Conservation (phyloP, 2,329 filamentous ascomycete genomes). For the Sodiomyces alkalinus region DNA sequence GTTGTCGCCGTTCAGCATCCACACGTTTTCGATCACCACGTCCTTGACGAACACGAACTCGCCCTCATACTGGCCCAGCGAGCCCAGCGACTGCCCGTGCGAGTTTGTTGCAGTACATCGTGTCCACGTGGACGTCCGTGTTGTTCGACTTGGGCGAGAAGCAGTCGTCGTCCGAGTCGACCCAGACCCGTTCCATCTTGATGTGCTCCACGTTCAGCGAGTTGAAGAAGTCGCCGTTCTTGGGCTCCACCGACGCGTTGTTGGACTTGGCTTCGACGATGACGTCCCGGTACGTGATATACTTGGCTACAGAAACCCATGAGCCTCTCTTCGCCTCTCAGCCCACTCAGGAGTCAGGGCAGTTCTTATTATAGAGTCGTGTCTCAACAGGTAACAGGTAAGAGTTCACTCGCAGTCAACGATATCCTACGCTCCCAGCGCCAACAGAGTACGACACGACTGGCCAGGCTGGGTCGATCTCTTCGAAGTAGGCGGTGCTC, state of each 20-base stretch:
- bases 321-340: too few species aligned
- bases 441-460: too few species aligned
- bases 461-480: too few species aligned
- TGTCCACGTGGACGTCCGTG: constrained; percentile 42
- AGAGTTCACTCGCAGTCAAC: neutral
- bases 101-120: constrained; percentile 42
- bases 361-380: too few species aligned
- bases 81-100: constrained; percentile 46
- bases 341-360: too few species aligned
- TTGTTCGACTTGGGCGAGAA: constrained; percentile 50
- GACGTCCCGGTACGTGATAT: constrained; percentile 37
- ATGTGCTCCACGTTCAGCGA: constrained; percentile 8
- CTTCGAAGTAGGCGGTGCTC: too few species aligned
- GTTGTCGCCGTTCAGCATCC: constrained; percentile 31
- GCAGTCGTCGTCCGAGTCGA: constrained; percentile 52
- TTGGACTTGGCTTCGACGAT: constrained; percentile 37
- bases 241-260: constrained; percentile 41
- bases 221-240: constrained; percentile 41
- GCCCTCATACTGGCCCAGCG: constrained; percentile 41
- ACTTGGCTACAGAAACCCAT: constrained; percentile 25
- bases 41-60: constrained; percentile 19
- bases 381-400: too few species aligned
- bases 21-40: constrained; percentile 44
- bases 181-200: constrained; percentile 7
- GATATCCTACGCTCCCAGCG: too few species aligned